Percentiles rank a stretch among this genome's conserved stretches.
Evolutionary conservation across 2,329 filamentous ascomycete genomes (phyloP).

Genomic region (Shiraia sp.): DNA sequence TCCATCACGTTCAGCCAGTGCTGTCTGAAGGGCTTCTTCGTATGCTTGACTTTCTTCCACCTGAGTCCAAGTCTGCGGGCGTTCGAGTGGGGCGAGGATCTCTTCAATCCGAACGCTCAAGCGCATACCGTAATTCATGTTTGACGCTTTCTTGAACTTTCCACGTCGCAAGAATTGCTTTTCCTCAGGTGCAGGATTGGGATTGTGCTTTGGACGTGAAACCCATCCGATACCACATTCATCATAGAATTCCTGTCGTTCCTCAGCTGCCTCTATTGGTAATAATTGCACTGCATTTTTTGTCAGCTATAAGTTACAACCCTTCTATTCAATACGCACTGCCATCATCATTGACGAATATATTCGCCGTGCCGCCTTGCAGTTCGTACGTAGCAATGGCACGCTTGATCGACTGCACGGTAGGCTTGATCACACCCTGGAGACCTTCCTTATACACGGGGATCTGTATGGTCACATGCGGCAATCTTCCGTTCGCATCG

Average conservation of each 20-base stretch:
- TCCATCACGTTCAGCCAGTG: constrained; percentile 66
- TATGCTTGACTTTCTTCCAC: constrained; percentile 43
- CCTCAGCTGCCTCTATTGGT: constrained; percentile 49
- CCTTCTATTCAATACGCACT: no score
- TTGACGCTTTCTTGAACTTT: constrained; percentile 59
- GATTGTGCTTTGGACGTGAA: constrained; percentile 50
- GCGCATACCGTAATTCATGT: constrained; percentile 73
- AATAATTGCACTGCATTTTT: constrained; percentile 58
- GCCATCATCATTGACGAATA: constrained; percentile 71
- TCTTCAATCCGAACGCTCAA: constrained; percentile 66
- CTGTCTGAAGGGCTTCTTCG: constrained; percentile 56
- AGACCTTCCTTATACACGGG: constrained; percentile 89
- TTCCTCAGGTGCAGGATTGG: constrained; percentile 20
- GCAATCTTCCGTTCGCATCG: constrained; percentile 57
- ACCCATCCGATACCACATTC: constrained; percentile 57
- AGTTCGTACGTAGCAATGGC: constrained; percentile 57
- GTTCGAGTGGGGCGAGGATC: constrained; percentile 50
- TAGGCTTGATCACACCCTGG: constrained; percentile 72
- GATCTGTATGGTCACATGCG: constrained; percentile 77
- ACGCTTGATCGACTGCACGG: constrained; percentile 76
- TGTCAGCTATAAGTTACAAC: no score
- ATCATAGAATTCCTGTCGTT: constrained; percentile 54
- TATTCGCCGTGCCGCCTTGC: constrained; percentile 67
- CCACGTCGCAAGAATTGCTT: constrained; percentile 32
- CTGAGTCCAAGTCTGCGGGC: constrained; percentile 31